A percentile compares a stretch with the other conserved stretches of the same genome.
These are phyloP conservation scores for Clarireedia monteithiana DNA, from an alignment of 2,329 filamentous ascomycete species.

Conservation along the genomic window DNA sequence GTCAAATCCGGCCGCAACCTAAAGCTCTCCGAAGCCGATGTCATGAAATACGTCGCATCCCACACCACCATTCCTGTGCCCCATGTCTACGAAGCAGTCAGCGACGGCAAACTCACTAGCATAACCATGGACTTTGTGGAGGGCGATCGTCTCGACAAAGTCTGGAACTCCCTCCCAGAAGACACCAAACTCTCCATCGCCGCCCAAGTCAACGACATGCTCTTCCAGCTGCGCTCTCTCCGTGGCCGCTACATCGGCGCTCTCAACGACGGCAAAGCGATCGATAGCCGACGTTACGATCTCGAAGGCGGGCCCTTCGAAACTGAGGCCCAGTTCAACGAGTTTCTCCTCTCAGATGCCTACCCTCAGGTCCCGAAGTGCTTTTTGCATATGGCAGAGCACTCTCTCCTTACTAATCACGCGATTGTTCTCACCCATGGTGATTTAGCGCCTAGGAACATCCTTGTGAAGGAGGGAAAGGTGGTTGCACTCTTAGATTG, in stretches of 20 bases:
- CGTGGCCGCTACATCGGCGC: constrained; percentile 11
- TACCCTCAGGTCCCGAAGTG: background rate
- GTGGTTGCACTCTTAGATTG: constrained; percentile 6
- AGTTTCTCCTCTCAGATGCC: constrained; percentile 3
- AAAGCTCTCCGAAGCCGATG: constrained; percentile 32
- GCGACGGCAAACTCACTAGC: background rate
- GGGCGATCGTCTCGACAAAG: constrained; percentile 10
- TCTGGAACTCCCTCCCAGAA: constrained; percentile 9
- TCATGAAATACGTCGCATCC: constrained; percentile 34
- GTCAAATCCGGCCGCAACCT: constrained; percentile 12
- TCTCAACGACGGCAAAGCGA: constrained; percentile 7
- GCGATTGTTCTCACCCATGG: constrained; percentile 5
- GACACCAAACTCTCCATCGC: constrained; percentile 7
- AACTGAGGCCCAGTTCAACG: constrained; percentile 12
- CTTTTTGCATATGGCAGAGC: background rate
- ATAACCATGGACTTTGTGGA: constrained; percentile 14
- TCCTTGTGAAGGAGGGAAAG: background rate
- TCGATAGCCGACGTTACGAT: constrained; percentile 9
- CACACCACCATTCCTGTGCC: constrained; percentile 40
- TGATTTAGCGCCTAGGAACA: constrained; percentile 8
- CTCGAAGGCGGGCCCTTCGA: constrained; percentile 10
- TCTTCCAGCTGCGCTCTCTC: constrained; percentile 10
- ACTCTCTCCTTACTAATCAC: background rate
- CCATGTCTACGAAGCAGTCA: constrained; percentile 29
- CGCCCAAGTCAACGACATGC: constrained; percentile 10